These are phyloP conservation scores for Colletotrichum shisoi DNA, from an alignment of 2,329 filamentous ascomycete genomes.

Conservation along the genomic window DNA sequence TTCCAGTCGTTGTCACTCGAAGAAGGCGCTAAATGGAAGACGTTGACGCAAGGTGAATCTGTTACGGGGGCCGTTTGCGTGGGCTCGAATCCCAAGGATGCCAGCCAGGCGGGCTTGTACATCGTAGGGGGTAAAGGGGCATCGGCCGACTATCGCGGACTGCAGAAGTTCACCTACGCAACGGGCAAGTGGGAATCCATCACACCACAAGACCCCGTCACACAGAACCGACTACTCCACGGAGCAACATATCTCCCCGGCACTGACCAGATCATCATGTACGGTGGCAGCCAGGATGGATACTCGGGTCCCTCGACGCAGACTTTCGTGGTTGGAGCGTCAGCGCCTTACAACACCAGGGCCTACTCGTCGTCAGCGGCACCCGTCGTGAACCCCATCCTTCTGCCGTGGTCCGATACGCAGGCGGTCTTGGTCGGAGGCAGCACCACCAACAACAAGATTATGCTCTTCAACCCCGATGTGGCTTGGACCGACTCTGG, in stretches of 20 bases:
- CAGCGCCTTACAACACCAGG: constrained; percentile 68
- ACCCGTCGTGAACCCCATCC: constrained; percentile 71
- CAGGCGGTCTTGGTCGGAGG: constrained; percentile 80
- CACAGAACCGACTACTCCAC: constrained; percentile 77
- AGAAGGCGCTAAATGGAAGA: constrained; percentile 75
- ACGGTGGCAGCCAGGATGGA: constrained; percentile 75
- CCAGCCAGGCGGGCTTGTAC: constrained; percentile 71
- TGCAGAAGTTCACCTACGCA: constrained; percentile 72
- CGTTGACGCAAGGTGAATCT: constrained; percentile 69
- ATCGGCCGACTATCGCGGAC: constrained; percentile 68
- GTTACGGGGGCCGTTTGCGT: constrained; percentile 83
- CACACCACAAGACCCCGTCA: constrained; percentile 56
- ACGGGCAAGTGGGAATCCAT: constrained; percentile 63
- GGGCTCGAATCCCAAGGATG: constrained; percentile 68
- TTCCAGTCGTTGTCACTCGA: constrained; percentile 78
- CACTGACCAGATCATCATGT: constrained; percentile 77
- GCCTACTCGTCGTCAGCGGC: constrained; percentile 68
- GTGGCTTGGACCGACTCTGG: constrained; percentile 73
- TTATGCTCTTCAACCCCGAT: constrained; percentile 75
- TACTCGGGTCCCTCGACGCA: constrained; percentile 67
- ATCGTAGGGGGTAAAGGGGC: constrained; percentile 76
- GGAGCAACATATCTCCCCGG: constrained; percentile 76
- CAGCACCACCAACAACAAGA: constrained; percentile 66
- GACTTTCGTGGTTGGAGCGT: constrained; percentile 76
- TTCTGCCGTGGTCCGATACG: constrained; percentile 76